Base-by-base conservation (phyloP, 352 stramenopile species). In the Phytophthora sansomeana region DNA sequence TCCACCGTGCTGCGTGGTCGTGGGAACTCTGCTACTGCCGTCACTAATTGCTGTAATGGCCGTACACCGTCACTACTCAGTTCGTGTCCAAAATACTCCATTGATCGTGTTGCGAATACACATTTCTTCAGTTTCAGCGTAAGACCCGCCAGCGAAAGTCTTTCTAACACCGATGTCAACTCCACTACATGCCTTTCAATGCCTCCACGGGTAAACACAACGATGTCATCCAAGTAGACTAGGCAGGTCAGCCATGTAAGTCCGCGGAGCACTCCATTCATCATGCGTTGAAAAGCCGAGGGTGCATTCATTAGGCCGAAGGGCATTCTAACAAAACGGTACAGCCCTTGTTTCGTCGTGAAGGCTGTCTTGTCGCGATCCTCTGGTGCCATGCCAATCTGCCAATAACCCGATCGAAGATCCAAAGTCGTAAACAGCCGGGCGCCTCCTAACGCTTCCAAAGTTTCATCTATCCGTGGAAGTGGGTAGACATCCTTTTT, bases 401-500 rank as follows among this genome's bases (percentile, higher is more conserved):
- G 24, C 35, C 50, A 58, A 14, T 61, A 61, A 8, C 53, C 53
- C 4, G 39, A n/a, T 1, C 21, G 16, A 1, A 52, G 30, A 9
- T 44, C 41, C 0, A 61, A 17, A 1, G 41, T 61, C 1, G 53
- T 46, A 4, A 61, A 61, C 5, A 61, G 13, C 1, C n/a, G 1
- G 5, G 30, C 53, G 2, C 41, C 53, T 5, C 41, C 38, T 2
- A 61, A 30, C 2, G 53, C 17, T 6, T 36, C 53, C 8, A 61
- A n/a, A 10, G 41, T 53, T 21, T 61, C 41, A 19, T 52, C 53
- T 5, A 61, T 61, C n/a, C 53, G 8, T 1, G 53, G 41, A 4
- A 61, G 17, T 5, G 53, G 53, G 17, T 61, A 61, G 7, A 61
- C 41, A 7, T 61, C 53, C 5, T 35, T 41, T 32, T 52, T 52